Percentiles rank a stretch among this genome's conserved stretches.
phyloP scores from a whole-genome alignment of 441 rosid species.

The Adansonia rubrostipa region DNA sequence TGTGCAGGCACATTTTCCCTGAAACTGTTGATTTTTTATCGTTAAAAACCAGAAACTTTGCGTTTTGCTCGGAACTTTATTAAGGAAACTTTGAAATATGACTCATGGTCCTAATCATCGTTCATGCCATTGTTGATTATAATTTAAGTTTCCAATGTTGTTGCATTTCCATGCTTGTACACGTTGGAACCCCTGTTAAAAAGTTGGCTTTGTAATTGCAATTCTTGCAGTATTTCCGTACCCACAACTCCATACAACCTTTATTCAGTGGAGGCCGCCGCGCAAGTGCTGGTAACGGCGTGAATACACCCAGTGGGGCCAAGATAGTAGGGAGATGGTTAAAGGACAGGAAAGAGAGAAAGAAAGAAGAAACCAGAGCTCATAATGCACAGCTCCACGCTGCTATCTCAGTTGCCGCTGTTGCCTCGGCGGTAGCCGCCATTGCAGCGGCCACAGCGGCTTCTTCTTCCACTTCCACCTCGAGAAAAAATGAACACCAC shows the following conservation, averaged over 20 bases:
- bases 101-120: not conserved
- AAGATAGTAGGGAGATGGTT: slow-evolving; percentile 95
- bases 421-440: slow-evolving; percentile 89
- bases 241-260: slow-evolving; percentile 79
- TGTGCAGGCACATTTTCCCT: not conserved
- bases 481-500: slow-evolving; percentile 58
- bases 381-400: slow-evolving; percentile 91
- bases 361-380: slow-evolving; percentile 84
- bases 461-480: slow-evolving; percentile 48
- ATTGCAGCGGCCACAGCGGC: slow-evolving; percentile 76
- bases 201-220: slow-evolving; percentile 13
- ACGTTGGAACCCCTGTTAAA: not conserved
- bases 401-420: slow-evolving; percentile 83
- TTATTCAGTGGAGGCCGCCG: slow-evolving; percentile 57
- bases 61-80: not conserved
- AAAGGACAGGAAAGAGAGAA: slow-evolving; percentile 90
- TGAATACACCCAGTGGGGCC: slow-evolving; percentile 54
- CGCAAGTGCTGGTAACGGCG: slow-evolving; percentile 52
- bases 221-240: slow-evolving; percentile 70
- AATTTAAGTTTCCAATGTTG: not conserved
- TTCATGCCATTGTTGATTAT: not conserved
- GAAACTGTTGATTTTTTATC: too few species aligned
- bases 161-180: not conserved
- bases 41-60: not conserved
- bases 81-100: not conserved